Percentiles rank a stretch among this genome's conserved stretches.
These are phyloP conservation scores for Geotrichum siamense DNA, from an alignment of 1,139 yeast species.

Conservation along the genomic window DNA sequence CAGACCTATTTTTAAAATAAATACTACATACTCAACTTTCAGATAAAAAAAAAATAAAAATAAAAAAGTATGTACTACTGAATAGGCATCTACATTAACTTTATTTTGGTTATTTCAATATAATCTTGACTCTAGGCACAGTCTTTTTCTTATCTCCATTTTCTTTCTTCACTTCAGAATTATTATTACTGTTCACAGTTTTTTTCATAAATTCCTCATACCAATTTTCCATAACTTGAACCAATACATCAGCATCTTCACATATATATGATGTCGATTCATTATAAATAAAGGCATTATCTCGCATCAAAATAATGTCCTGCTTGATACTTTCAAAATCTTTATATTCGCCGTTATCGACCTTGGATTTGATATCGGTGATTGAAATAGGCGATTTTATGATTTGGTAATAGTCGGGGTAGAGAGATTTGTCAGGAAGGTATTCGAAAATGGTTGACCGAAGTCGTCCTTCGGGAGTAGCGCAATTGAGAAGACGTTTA, in stretches of 20 bases:
- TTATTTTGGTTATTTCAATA: background rate
- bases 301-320: slow-evolving; percentile 69
- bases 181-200: background rate
- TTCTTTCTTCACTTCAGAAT: background rate
- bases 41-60: no score
- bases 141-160: background rate
- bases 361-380: slow-evolving; percentile 39
- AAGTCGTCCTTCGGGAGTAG: slow-evolving; percentile 30
- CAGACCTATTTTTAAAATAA: no score
- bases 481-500: slow-evolving; percentile 12
- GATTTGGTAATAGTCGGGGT: slow-evolving; percentile 81
- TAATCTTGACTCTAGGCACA: slow-evolving; percentile 7
- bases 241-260: slow-evolving; percentile 63
- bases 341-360: slow-evolving; percentile 47
- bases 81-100: background rate
- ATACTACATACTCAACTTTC: no score
- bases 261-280: slow-evolving; percentile 83
- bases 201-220: background rate
- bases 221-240: slow-evolving; percentile 29
- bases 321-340: slow-evolving; percentile 54
- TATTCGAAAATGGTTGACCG: slow-evolving; percentile 55
- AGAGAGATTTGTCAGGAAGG: slow-evolving; percentile 59
- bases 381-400: slow-evolving; percentile 77
- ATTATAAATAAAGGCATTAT: slow-evolving; percentile 79
- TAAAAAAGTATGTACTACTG: no score